These are phyloP conservation scores for Nadsonia starkeyi-henricii DNA, from an alignment of 1,139 yeast species.

Conservation along the genomic window DNA sequence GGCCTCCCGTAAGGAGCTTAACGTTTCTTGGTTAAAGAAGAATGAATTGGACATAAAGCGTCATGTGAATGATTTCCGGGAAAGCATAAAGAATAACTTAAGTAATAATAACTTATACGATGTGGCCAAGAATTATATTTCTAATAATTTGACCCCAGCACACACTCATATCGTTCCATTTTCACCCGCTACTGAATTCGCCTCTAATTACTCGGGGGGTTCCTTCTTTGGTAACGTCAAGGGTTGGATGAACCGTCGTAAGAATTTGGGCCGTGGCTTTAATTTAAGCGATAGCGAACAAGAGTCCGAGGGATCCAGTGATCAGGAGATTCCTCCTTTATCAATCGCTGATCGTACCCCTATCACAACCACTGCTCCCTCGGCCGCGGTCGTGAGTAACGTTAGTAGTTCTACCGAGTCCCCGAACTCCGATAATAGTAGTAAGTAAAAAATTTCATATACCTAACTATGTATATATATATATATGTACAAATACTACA, in stretches of 20 bases:
- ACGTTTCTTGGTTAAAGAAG: conserved; percentile 93
- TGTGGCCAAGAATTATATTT: conserved; percentile 18
- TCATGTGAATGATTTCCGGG: conserved; percentile 76
- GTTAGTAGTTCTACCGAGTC: too few relatives aligned
- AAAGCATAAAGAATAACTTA: conserved; percentile 69
- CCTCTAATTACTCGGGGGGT: conserved; percentile 41
- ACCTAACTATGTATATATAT: too few relatives aligned
- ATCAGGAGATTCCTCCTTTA: not conserved
- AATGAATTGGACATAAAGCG: conserved; percentile 89
- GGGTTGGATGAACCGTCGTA: conserved; percentile 48
- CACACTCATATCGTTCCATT: not conserved
- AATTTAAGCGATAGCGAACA: not conserved
- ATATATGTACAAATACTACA: too few relatives aligned
- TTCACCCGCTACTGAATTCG: conserved; percentile 56
- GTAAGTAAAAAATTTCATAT: too few relatives aligned
- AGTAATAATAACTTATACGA: conserved; percentile 69
- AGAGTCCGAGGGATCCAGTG: not conserved
- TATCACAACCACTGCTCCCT: too few relatives aligned
- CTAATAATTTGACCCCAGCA: not conserved
- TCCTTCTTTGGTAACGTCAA: conserved; percentile 45
- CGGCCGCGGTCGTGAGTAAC: too few relatives aligned
- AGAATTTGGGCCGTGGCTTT: conserved; percentile 8
- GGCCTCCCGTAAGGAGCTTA: conserved; percentile 88
- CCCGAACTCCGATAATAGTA: too few relatives aligned
- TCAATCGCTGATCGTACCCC: too few relatives aligned